These are phyloP conservation scores for Phytopythium sindhum DNA, from an alignment of 352 stramenopile species.

Conservation along the genomic window DNA sequence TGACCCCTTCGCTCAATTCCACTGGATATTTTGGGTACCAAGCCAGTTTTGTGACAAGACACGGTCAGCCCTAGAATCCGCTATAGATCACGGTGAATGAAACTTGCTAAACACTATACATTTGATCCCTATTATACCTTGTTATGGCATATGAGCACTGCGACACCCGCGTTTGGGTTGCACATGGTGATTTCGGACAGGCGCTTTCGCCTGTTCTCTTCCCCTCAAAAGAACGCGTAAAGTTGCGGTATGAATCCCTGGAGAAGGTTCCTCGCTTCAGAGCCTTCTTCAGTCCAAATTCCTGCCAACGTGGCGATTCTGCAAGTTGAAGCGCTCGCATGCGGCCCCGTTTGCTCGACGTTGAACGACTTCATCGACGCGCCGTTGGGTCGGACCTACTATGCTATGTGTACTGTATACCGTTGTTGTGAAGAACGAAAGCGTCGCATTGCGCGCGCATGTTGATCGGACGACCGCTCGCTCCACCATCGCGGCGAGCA, in stretches of 20 bases:
- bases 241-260: no score
- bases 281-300: background rate
- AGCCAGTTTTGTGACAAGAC: background rate
- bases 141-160: background rate
- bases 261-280: background rate
- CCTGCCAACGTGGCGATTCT: background rate
- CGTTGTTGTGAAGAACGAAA: background rate
- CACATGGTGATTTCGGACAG: background rate
- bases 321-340: background rate
- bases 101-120: background rate
- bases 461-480: background rate
- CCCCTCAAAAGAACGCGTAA: background rate
- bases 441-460: background rate
- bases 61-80: background rate
- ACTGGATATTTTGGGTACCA: constrained; percentile 1
- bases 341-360: background rate
- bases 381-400: no score
- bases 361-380: no score
- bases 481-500: background rate
- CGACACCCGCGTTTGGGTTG: background rate
- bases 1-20: background rate
- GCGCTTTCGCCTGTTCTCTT: background rate
- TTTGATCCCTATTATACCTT: background rate
- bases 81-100: background rate
- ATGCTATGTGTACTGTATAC: no score